These are phyloP conservation scores for Pluteus cervinus DNA, from an alignment of 768 basidiomycete genomes.

Conservation along the genomic window DNA sequence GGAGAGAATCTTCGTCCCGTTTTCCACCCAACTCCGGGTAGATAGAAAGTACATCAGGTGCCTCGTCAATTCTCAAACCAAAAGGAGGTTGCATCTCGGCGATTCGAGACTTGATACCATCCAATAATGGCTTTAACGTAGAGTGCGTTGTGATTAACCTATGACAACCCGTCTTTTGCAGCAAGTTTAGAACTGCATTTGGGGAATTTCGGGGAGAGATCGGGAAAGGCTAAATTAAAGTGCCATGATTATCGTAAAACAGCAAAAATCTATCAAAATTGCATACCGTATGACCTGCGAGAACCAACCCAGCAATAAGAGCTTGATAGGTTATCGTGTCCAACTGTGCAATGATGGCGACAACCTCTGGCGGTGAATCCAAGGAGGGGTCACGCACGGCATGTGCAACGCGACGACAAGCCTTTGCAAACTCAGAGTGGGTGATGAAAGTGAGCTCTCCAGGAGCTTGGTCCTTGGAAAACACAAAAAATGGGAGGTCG, in stretches of 20 bases:
- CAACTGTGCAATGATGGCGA: slow-evolving; percentile 24
- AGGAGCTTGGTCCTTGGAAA: slow-evolving; percentile 12
- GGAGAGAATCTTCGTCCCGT: slow-evolving; percentile 9
- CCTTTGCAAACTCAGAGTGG: slow-evolving; percentile 32
- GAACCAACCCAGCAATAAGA: slow-evolving; percentile 22
- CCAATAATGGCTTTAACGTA: slow-evolving; percentile 13
- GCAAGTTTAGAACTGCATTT: slow-evolving; percentile 18
- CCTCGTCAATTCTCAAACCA: slow-evolving; percentile 11
- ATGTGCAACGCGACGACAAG: slow-evolving; percentile 30
- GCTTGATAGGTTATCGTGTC: slow-evolving; percentile 29
- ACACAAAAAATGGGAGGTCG: slow-evolving; percentile 12
- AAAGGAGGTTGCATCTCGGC: slow-evolving; percentile 5
- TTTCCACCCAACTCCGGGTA: slow-evolving; percentile 28
- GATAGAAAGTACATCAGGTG: slow-evolving; percentile 11
- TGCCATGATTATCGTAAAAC: background rate
- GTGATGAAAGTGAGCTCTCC: slow-evolving; percentile 16
- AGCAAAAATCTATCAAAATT: background rate
- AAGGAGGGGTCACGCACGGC: slow-evolving; percentile 20
- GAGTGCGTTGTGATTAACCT: slow-evolving; percentile 24
- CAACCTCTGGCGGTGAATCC: slow-evolving; percentile 15
- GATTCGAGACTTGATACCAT: slow-evolving; percentile 10
- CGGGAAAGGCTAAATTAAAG: slow-evolving; percentile 25
- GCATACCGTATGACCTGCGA: slow-evolving; percentile 23
- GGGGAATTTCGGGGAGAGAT: slow-evolving; percentile 25
- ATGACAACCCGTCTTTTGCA: slow-evolving; percentile 23